These are phyloP conservation scores for Trametes versicolor DNA, from an alignment of 1,284 basidiomycete genomes.

Conservation along the genomic window DNA sequence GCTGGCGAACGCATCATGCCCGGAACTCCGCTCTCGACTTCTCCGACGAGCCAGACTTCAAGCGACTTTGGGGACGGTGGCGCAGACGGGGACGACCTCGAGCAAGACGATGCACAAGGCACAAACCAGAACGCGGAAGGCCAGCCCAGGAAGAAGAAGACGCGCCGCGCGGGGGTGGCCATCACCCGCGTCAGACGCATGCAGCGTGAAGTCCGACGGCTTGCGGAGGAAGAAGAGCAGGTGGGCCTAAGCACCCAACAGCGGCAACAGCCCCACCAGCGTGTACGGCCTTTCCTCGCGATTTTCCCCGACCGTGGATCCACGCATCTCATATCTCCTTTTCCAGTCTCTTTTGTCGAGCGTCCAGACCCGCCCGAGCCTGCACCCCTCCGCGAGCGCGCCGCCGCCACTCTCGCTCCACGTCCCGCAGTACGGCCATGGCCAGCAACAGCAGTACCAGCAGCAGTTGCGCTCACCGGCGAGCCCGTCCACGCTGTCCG, in stretches of 20 bases:
- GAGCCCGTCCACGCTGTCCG: conserved; percentile 24
- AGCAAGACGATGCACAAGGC: conserved; percentile 19
- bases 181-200: conserved; percentile 33
- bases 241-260: conserved; percentile 7
- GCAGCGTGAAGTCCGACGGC: conserved; percentile 33
- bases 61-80: conserved; percentile 23
- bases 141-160: conserved; percentile 36
- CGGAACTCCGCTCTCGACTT: conserved; percentile 28
- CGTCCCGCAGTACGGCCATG: conserved; percentile 15
- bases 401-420: conserved; percentile 12
- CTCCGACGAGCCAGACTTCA: conserved; percentile 25
- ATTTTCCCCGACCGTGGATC: background rate
- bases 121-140: conserved; percentile 26
- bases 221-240: conserved; percentile 33
- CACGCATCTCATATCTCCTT: conserved; percentile 12
- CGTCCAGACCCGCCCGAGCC: conserved; percentile 19
- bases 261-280: conserved; percentile 29
- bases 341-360: conserved; percentile 22
- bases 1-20: conserved; percentile 30
- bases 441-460: conserved; percentile 4
- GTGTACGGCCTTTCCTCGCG: conserved; percentile 23
- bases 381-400: conserved; percentile 4
- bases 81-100: conserved; percentile 30
- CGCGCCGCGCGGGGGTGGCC: conserved; percentile 30
- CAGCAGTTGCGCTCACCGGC: conserved; percentile 19